phyloP scores from a whole-genome alignment of 176 grass and related monocot species.

The Raddia distichophylla region DNA sequence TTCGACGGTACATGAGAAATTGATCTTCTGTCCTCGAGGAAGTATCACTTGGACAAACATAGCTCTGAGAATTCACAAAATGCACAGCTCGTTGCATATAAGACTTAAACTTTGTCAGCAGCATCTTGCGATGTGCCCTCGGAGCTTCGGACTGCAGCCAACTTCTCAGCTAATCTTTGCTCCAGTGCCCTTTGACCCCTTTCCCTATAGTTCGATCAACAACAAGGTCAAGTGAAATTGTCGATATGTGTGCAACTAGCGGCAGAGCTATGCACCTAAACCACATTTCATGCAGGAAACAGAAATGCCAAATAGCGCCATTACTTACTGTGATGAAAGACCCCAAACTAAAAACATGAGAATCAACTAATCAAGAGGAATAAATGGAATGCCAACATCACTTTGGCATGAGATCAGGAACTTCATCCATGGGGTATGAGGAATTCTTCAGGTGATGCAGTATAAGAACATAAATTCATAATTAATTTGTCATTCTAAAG shows the following conservation, averaged over 20 bases:
- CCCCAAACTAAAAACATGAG: constrained; percentile 3
- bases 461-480: constrained; percentile 15
- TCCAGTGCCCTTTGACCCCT: constrained; percentile 94
- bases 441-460: constrained; percentile 12
- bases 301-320: constrained; percentile 5
- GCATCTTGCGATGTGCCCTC: constrained; percentile 49
- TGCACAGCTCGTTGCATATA: neutral
- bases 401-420: neutral
- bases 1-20: neutral
- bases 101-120: constrained; percentile 74
- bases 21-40: constrained; percentile 10
- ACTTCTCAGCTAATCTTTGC: constrained; percentile 91
- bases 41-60: constrained; percentile 18
- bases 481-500: neutral
- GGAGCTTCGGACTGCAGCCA: constrained; percentile 44
- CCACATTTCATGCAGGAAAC: neutral
- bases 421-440: neutral
- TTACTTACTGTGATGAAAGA: neutral
- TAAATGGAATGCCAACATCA: neutral
- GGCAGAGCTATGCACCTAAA: neutral
- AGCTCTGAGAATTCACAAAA: constrained; percentile 33
- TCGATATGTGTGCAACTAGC: neutral
- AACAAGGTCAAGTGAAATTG: neutral
- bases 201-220: constrained; percentile 60
- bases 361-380: neutral